A percentile compares a stretch with the other conserved stretches of the same genome.
Evolutionary conservation across 176 grass and related monocot genomes (phyloP).

Genomic region (Dendrocalamus sinicus): DNA sequence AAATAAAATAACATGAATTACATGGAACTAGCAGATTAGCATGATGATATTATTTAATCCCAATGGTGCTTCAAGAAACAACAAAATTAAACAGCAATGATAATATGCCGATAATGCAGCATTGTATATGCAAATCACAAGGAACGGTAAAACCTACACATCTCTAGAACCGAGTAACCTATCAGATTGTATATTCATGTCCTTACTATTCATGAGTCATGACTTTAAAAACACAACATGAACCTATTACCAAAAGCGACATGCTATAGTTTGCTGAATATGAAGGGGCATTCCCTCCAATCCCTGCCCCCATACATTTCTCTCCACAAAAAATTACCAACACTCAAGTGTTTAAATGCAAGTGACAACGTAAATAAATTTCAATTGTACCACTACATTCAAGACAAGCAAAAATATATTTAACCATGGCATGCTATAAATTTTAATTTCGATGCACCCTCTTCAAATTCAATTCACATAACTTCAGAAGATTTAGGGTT

Average conservation of each 20-base stretch:
- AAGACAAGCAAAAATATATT: not conserved
- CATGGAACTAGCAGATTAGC: conserved; percentile 12
- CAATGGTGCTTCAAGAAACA: not conserved
- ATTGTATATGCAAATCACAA: not conserved
- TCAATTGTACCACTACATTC: not conserved
- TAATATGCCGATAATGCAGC: not conserved
- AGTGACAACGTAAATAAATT: not conserved
- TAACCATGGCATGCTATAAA: not conserved
- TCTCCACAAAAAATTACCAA: not conserved
- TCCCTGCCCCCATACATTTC: not conserved
- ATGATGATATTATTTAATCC: not conserved
- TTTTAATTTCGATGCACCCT: not conserved
- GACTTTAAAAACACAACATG: not conserved
- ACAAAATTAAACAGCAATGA: not conserved
- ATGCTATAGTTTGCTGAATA: conserved; percentile 27
- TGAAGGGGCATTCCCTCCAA: not conserved
- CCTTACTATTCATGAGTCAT: not conserved
- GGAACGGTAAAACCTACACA: not conserved
- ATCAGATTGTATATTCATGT: not conserved
- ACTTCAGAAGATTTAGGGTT: not conserved
- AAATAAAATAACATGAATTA: conserved; percentile 9
- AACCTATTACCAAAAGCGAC: not conserved
- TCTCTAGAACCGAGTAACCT: not conserved
- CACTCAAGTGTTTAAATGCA: not conserved
- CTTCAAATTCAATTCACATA: not conserved